Evolutionary conservation across 1,284 basidiomycete species (phyloP).

Genomic region (Rhodotorula sp.): DNA sequence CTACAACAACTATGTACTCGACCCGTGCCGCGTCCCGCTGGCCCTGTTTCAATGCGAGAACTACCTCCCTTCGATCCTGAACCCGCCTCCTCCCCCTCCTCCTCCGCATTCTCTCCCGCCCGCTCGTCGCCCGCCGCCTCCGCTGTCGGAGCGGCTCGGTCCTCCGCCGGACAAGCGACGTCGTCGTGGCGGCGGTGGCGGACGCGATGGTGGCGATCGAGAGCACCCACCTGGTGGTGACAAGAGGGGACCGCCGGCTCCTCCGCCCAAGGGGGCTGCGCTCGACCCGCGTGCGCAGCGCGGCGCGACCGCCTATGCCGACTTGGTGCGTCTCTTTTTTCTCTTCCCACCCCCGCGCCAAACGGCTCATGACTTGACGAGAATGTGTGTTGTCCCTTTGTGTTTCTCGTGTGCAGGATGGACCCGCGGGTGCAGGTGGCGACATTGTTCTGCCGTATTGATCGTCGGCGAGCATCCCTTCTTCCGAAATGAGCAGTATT

Average conservation of each 20-base stretch:
- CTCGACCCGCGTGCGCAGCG: slow-evolving; percentile 35
- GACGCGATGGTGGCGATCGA: background rate
- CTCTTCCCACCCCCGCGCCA: no score
- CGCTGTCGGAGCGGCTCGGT: slow-evolving; percentile 27
- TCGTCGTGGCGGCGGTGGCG: background rate
- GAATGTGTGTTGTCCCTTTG: no score
- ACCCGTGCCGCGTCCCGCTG: slow-evolving; percentile 75
- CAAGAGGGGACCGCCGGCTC: slow-evolving; percentile 27
- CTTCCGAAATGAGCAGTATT: no score
- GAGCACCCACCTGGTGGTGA: background rate
- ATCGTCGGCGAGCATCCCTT: background rate
- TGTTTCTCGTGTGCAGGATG: slow-evolving; percentile 13
- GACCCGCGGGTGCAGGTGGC: slow-evolving; percentile 13
- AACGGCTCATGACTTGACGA: background rate
- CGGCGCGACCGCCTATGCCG: slow-evolving; percentile 33
- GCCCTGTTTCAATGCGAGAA: slow-evolving; percentile 18
- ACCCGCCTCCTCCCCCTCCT: slow-evolving; percentile 9
- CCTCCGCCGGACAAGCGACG: slow-evolving; percentile 9
- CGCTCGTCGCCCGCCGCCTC: background rate
- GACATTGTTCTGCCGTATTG: slow-evolving; percentile 28
- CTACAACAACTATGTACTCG: slow-evolving; percentile 90
- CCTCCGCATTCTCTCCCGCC: background rate
- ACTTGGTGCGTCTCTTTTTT: slow-evolving; percentile 21
- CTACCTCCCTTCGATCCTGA: slow-evolving; percentile 25
- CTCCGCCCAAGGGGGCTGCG: slow-evolving; percentile 31